phyloP scores from a whole-genome alignment of 495 filamentous ascomycete genomes.

The Clavariopsis aquatica region DNA sequence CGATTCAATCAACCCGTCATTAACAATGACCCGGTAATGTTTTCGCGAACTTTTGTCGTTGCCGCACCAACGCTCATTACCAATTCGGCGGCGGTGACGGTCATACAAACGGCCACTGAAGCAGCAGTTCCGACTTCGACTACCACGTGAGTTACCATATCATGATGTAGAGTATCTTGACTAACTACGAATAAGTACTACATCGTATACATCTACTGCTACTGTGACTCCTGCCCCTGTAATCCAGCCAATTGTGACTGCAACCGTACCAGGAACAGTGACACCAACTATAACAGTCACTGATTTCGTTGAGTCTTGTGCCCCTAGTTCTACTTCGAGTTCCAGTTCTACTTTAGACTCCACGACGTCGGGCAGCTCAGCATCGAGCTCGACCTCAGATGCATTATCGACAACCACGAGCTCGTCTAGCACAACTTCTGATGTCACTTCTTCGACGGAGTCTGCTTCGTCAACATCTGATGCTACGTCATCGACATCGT shows the following conservation, averaged over 20 bases:
- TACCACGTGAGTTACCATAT: slow-evolving; percentile 10
- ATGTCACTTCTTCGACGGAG: too few species aligned
- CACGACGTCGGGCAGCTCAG: background rate
- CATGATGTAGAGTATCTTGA: background rate
- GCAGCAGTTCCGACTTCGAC: slow-evolving; percentile 12
- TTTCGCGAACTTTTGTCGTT: slow-evolving; percentile 19
- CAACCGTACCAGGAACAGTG: background rate
- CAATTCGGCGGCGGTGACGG: background rate
- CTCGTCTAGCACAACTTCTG: too few species aligned
- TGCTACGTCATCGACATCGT: too few species aligned
- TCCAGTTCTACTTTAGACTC: background rate
- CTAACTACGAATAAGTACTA: slow-evolving; percentile 2
- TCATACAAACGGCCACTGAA: slow-evolving; percentile 2
- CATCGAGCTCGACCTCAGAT: slow-evolving; percentile 1
- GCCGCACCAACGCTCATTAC: slow-evolving; percentile 18
- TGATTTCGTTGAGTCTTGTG: slow-evolving; percentile 10
- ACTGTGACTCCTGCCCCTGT: slow-evolving; percentile 11
- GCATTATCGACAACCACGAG: background rate
- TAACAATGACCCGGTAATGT: slow-evolving; percentile 9
- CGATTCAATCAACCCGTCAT: slow-evolving; percentile 19
- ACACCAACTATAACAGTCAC: slow-evolving; percentile 4
- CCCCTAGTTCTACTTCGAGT: background rate
- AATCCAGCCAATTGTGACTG: background rate
- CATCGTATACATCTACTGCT: slow-evolving; percentile 12
- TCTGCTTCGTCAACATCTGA: too few species aligned